Evolutionary conservation across 305 asterid genomes (phyloP).

Genomic region (Ilex paraguariensis): DNA sequence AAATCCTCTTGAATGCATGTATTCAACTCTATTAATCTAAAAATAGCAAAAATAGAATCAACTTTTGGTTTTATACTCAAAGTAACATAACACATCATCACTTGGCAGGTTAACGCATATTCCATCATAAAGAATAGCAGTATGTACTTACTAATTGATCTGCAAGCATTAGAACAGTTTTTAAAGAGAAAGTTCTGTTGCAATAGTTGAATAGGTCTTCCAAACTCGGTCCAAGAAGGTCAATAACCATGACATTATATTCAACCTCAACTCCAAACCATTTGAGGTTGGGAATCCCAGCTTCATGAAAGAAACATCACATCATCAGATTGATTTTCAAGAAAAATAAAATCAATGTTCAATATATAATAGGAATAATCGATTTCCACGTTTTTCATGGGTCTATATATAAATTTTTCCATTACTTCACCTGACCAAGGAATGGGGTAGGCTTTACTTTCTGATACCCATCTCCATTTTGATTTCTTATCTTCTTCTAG

Average conservation of each 20-base stretch:
- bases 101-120: not conserved
- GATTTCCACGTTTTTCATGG: too few species aligned
- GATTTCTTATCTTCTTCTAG: too few species aligned
- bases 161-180: constrained; percentile 95
- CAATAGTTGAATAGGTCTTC: constrained; percentile 97
- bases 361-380: too few species aligned
- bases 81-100: not conserved
- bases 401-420: too few species aligned
- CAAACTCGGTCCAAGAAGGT: constrained; percentile 96
- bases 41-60: not conserved
- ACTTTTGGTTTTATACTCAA: too few species aligned
- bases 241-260: constrained; percentile 89
- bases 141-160: constrained; percentile 78
- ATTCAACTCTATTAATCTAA: constrained; percentile 95
- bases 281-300: constrained; percentile 89
- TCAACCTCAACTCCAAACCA: constrained; percentile 94
- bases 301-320: constrained; percentile 29
- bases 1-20: constrained; percentile 97
- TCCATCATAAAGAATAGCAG: not conserved
- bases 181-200: constrained; percentile 77
- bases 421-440: too few species aligned
- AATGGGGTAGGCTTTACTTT: too few species aligned
- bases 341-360: too few species aligned
- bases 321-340: constrained; percentile 5
- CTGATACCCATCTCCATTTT: too few species aligned